Percentiles rank a stretch among this genome's conserved stretches.
Conservation (phyloP, 805 yeast genomes). For the Candida broadrunensis region DNA sequence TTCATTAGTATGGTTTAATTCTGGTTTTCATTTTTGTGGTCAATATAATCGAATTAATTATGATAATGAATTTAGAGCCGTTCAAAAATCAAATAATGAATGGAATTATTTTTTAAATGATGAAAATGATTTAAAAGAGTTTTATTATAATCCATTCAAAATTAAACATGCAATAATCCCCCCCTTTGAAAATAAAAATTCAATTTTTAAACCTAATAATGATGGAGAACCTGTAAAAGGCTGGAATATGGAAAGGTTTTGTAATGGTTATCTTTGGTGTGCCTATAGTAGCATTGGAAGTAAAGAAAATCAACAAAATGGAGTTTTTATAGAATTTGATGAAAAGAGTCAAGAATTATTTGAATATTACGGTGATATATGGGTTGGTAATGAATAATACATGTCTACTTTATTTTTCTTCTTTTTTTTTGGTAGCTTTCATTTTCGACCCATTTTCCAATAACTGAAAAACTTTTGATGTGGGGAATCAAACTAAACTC, state of each 20-base stretch:
- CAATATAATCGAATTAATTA: conserved; percentile 27
- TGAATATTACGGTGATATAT: conserved; percentile 47
- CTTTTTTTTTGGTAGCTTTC: too few relatives aligned
- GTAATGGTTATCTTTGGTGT: conserved; percentile 58
- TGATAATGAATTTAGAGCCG: conserved; percentile 25
- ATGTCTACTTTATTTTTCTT: too few relatives aligned
- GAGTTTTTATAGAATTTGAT: conserved; percentile 44
- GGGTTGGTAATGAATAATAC: conserved; percentile 47
- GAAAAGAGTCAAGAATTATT: conserved; percentile 25
- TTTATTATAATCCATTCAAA: conserved; percentile 29
- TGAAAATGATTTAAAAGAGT: conserved; percentile 14
- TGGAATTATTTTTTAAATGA: too few relatives aligned
- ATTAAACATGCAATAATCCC: conserved; percentile 49
- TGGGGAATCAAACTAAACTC: too few relatives aligned
- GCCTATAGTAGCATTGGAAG: conserved; percentile 58
- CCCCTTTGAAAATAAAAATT: conserved; percentile 21
- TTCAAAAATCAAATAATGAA: conserved; percentile 4
- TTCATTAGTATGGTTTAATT: conserved; percentile 62
- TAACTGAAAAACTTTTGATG: too few relatives aligned
- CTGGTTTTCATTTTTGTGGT: conserved; percentile 53
- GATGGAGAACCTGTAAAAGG: conserved; percentile 49
- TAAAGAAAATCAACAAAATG: conserved; percentile 33
- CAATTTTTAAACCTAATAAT: conserved; percentile 24
- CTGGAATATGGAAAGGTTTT: conserved; percentile 51
- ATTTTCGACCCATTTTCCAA: too few relatives aligned